Evolutionary conservation across 345 rosid genomes (phyloP), one percentile per base, ranked within the genome.

Genomic region (Boechera divaricarpa): DNA sequence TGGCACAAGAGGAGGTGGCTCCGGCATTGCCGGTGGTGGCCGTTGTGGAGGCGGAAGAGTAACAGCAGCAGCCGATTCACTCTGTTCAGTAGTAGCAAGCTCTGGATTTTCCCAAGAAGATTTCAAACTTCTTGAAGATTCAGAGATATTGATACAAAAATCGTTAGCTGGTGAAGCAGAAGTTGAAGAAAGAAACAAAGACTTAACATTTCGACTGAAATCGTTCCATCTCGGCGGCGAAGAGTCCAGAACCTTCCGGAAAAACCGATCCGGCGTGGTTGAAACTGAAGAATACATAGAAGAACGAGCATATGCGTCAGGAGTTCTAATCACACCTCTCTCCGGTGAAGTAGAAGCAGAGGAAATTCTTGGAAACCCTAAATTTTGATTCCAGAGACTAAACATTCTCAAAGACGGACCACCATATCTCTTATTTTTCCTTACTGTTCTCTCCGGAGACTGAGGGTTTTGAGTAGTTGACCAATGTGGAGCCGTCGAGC

Each of bases 261-360:
- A 71, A 67, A 76, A 71, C 32, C 78, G 58, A 71, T 82, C 82
- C 31, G 85, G 85, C 5, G 87, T 74, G 0, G 84, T 74, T 69
- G 85, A 75, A 15, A 72, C 78, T 2, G 86, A 80, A 52, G 86
- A 84, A 39, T 66, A 74, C 42, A 82, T 74, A 32, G 85, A 74
- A 6, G 81, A 81, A 26, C 77, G 83, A 64, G 78, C 74, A 18
- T 77, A 84, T 0, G 70, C 79, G 65, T 70, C 77, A 0, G 76
- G 79, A 11, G 77, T 82, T 16, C 61, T 51, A 51, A 58, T 28
- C 48, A 32, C 7, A 12, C 64, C 83, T 83, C 88, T 87, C 35
- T 82, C 85, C 4, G 97, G 92, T 35, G 92, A 84, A 33, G 88
- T 80, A 44, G 87, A 85, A 48, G 88, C 87, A 28, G 87, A 82